Evolutionary conservation across 139 green algal genomes (phyloP), one percentile per base, ranked within the genome.

Genomic region (Picochlorum sp.): DNA sequence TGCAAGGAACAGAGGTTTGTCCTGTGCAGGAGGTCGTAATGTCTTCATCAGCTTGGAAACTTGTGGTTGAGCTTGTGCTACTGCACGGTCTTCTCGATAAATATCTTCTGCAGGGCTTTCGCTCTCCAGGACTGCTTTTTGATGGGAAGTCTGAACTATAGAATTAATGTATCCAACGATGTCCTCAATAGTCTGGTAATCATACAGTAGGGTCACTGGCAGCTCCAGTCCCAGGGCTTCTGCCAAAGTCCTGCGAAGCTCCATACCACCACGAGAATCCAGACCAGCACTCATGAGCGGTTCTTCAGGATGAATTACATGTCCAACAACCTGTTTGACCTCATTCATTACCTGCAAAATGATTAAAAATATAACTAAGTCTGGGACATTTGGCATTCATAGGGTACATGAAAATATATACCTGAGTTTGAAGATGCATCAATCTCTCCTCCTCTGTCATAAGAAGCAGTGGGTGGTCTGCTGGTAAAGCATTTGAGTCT

Each of bases 201-300:
- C 86, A 55, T 94, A 94, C 64, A 94, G 66, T 59, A 94, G 69
- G 0, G 84, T 94, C 20, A 82, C 68, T 5, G 86, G 86, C 45
- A 94, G 71, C 26, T 74, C 33, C 39, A 82, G 2, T 32, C 60
- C 82, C 53, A 76, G 50, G 83, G 70, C 16, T 62, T 76, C 68
- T 16, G 89, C 82, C n/a, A 96, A 78, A 2, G 57, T 56, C 52
- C 84, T 85, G 29, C 82, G 68, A 37, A 96, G 71, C 78, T 96
- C 88, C 25, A 93, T 78, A 4, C 81, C 81, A 1, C 80, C 81
- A 22, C 94, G 66, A 8, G 78, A 89, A 63, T 96, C 76, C 12
- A 83, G 61, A 10, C 74, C 76, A 1, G 53, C 49, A 22, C 47
- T 55, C 56, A 82, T 82, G 18, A 83, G 65, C 12, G 69, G 54